Evolutionary conservation across 2,329 filamentous ascomycete genomes (phyloP).

Genomic region (Colletotrichum endophyticum): DNA sequence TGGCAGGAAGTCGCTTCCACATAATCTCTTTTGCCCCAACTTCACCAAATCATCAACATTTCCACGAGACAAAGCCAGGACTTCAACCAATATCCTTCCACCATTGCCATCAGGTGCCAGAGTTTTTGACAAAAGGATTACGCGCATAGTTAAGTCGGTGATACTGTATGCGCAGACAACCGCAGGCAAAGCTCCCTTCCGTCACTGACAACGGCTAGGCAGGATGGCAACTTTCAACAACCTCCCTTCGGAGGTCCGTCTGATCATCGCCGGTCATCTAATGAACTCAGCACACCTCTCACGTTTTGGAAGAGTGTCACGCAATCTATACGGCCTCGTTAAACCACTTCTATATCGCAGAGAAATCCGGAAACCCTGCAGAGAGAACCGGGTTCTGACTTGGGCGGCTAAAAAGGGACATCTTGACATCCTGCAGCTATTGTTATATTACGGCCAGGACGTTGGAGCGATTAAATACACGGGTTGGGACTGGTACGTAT

Average conservation of each 20-base stretch:
- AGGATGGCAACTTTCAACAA: background rate
- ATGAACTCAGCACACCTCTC: background rate
- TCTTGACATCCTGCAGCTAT: background rate
- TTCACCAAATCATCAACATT: background rate
- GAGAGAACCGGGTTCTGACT: background rate
- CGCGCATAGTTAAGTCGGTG: background rate
- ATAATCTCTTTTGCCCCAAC: background rate
- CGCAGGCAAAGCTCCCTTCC: background rate
- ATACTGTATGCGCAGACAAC: background rate
- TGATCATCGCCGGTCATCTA: background rate
- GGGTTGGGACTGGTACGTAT: background rate
- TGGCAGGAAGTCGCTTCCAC: background rate
- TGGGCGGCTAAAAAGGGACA: background rate
- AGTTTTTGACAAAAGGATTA: background rate
- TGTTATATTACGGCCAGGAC: background rate
- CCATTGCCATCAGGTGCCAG: background rate
- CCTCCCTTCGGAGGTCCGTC: background rate
- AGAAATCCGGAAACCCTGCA: background rate
- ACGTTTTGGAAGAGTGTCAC: background rate
- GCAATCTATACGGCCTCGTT: background rate
- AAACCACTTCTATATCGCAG: background rate
- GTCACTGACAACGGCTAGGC: background rate
- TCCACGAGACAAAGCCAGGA: background rate
- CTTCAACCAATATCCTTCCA: background rate
- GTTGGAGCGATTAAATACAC: background rate